Conservation (phyloP, 176 grass and related monocot genomes). For the Musa troglodytarum region DNA sequence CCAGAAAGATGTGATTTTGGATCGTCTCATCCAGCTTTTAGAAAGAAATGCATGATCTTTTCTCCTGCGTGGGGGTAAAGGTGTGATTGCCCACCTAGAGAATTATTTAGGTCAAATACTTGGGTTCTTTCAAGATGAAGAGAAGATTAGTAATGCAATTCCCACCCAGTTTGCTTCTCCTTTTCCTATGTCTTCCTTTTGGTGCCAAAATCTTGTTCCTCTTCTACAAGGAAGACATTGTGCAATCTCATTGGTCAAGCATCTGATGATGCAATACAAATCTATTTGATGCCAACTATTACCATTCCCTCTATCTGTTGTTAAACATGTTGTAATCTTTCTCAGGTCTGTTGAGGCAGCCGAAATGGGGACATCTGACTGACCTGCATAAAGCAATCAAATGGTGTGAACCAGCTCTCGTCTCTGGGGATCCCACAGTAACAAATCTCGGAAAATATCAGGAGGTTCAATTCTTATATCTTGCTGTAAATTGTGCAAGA, state of each 20-base stretch:
- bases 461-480: constrained; percentile 32
- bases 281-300: neutral
- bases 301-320: neutral
- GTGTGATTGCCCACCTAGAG: too few species aligned
- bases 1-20: neutral
- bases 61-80: constrained; percentile 25
- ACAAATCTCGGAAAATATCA: constrained; percentile 49
- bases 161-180: too few species aligned
- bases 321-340: neutral
- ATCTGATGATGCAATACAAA: constrained; percentile 65
- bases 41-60: constrained; percentile 15
- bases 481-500: neutral
- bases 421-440: constrained; percentile 53
- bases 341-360: constrained; percentile 72
- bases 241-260: too few species aligned
- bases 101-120: too few species aligned
- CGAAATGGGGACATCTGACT: constrained; percentile 93
- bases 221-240: too few species aligned
- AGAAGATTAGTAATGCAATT: too few species aligned
- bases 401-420: constrained; percentile 42
- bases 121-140: too few species aligned
- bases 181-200: neutral
- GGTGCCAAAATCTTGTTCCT: constrained; percentile 70
- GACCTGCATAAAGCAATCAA: constrained; percentile 95
- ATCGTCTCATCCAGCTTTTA: neutral